Evolutionary conservation across 495 filamentous ascomycete genomes (phyloP), one percentile per base, ranked within the genome.

Genomic region (Talaromyces adpressus): DNA sequence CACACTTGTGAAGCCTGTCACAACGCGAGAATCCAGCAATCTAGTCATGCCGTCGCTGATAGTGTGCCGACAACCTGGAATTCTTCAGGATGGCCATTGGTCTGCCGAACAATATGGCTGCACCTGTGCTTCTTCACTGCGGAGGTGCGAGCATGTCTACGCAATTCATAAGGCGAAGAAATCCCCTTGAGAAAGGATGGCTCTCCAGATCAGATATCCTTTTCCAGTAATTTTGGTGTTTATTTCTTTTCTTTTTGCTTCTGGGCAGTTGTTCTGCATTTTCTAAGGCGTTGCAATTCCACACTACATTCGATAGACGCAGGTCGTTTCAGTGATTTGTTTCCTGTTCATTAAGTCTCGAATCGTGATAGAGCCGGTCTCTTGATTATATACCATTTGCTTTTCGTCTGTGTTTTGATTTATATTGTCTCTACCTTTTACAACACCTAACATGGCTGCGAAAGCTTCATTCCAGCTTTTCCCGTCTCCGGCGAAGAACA

Each of bases 381-480:
- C 60, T 60, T 62, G 45, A 29, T 27, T 62, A 51, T 61, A 30
- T 29, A 53, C 22, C 20, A 18, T 2, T 62, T 16, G 23, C 39
- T 53, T 16, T 62, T 45, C 2, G 4, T 20, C 22, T 56, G 6
- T 57, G 23, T 54, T 56, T 11, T 23, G 30, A 18, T 32, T 20
- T 14, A 61, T 20, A 18, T 62, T 47, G 18, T 45, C 32, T 59
- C 49, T 18, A 32, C 25, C 12, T 39, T 36, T 29, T 32, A 27
- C 36, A 23, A 29, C 30, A 41, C 23, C 41, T 3, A 23, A 53
- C 34, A 75, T 75, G 72, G 65, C 67, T 45, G 63, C 70, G 34
- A 75, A 66, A 61, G 67, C 68, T 65, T 76, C 78, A 62, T 81
- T 86, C 61, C 80, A 84, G 66, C 70, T 86, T 54, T 85, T 86